Evolutionary conservation across 176 grass and related monocot genomes (phyloP).

Genomic region (Ensete glaucum): DNA sequence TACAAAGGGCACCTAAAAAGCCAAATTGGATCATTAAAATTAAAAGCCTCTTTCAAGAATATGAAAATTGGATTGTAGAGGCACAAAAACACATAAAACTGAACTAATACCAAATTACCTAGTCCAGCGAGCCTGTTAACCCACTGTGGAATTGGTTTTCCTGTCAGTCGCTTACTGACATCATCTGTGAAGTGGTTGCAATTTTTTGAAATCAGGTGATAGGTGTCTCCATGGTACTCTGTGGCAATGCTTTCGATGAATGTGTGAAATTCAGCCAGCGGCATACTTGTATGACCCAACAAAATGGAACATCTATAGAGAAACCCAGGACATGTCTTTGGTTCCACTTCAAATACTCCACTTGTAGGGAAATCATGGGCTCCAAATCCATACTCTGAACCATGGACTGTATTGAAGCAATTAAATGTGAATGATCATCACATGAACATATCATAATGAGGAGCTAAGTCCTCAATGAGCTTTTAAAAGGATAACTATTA

Average conservation of each 20-base stretch:
- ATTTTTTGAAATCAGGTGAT: slow-evolving; percentile 97
- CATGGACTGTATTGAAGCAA: slow-evolving; percentile 48
- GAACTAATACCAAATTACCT: slow-evolving; percentile 46
- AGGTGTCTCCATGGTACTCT: slow-evolving; percentile 87
- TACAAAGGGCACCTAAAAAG: slow-evolving; percentile 69
- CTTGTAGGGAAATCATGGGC: slow-evolving; percentile 74
- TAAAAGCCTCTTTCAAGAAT: neutral
- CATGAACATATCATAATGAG: neutral
- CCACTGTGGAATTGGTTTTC: slow-evolving; percentile 75
- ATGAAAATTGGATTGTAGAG: slow-evolving; percentile 3
- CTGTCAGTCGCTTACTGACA: slow-evolving; percentile 57
- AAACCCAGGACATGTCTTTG: slow-evolving; percentile 75
- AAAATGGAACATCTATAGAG: slow-evolving; percentile 72
- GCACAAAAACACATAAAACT: neutral
- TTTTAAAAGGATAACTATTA: neutral
- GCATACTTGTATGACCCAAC: slow-evolving; percentile 48
- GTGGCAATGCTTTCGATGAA: slow-evolving; percentile 64
- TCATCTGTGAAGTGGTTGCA: slow-evolving; percentile 97
- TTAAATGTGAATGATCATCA: neutral
- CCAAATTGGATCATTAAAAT: slow-evolving; percentile 15
- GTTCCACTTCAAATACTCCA: slow-evolving; percentile 94
- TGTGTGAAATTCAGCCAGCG: slow-evolving; percentile 49
- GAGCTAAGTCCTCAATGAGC: neutral
- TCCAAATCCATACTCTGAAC: slow-evolving; percentile 84
- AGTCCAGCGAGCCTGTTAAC: slow-evolving; percentile 84